Percentiles rank a stretch among this genome's conserved stretches.
These are phyloP conservation scores for Ophiostoma angusticollis DNA, from an alignment of 2,329 filamentous ascomycete species.

Conservation along the genomic window DNA sequence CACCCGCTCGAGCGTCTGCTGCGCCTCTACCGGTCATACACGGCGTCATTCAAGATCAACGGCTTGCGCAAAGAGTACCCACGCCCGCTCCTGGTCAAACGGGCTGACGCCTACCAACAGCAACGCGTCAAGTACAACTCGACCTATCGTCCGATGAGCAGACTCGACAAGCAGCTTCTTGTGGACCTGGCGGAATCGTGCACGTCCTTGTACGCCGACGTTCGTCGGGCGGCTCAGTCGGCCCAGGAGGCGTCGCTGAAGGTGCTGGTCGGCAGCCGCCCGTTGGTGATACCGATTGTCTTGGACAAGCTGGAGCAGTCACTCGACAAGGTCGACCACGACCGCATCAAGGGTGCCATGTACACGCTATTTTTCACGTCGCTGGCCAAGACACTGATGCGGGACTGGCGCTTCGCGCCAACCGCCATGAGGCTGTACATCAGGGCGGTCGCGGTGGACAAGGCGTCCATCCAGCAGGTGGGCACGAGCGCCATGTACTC, in stretches of 20 bases:
- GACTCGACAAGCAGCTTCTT: constrained; percentile 75
- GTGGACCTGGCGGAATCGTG: constrained; percentile 82
- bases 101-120: constrained; percentile 88
- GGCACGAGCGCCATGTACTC: constrained; percentile 71
- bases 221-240: constrained; percentile 83
- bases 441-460: constrained; percentile 77
- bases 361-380: constrained; percentile 85
- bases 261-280: constrained; percentile 73
- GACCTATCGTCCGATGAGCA: constrained; percentile 72
- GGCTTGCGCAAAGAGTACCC: constrained; percentile 88
- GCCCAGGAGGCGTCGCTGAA: constrained; percentile 90
- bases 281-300: constrained; percentile 80
- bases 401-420: constrained; percentile 91
- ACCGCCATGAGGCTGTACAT: constrained; percentile 85
- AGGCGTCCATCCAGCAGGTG: constrained; percentile 84
- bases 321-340: constrained; percentile 67
- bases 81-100: constrained; percentile 76
- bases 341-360: constrained; percentile 87
- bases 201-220: constrained; percentile 85
- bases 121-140: constrained; percentile 92
- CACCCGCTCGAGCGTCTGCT: constrained; percentile 83
- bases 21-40: constrained; percentile 73
- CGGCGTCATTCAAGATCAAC: constrained; percentile 86
- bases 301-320: constrained; percentile 67
- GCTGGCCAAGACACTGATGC: constrained; percentile 71